Conservation (phyloP, 148 eudicot genomes). For the Fagopyrum esculentum region DNA sequence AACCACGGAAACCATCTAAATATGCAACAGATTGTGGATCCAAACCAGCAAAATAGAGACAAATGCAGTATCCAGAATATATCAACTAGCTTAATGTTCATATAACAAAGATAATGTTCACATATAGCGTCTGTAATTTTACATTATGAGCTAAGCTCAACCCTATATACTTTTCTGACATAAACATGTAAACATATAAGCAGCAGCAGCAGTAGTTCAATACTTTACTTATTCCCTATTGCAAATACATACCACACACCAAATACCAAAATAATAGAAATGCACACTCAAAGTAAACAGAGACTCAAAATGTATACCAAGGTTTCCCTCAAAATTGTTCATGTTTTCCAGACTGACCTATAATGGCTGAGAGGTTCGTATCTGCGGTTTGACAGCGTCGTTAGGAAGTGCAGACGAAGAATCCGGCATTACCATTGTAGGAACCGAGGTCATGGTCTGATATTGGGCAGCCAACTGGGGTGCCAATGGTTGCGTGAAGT, state of each 20-base stretch:
- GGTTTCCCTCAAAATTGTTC: neutral
- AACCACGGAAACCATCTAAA: neutral
- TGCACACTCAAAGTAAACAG: conserved; percentile 8
- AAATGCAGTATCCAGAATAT: neutral
- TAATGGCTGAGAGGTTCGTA: conserved; percentile 2
- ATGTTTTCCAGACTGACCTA: conserved; percentile 10
- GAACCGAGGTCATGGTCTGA: conserved; percentile 42
- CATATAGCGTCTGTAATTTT: conserved; percentile 6
- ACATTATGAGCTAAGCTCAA: conserved; percentile 11
- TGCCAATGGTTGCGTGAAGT: conserved; percentile 54
- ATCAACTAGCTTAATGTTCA: conserved; percentile 8
- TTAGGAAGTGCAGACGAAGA: conserved; percentile 42
- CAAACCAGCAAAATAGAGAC: neutral
- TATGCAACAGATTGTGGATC: neutral
- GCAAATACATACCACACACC: conserved; percentile 9
- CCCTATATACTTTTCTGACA: conserved; percentile 11
- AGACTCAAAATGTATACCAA: conserved; percentile 12
- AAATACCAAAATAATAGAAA: conserved; percentile 6
- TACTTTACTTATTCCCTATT: conserved; percentile 7
- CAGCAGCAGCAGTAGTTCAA: neutral
- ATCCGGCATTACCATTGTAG: conserved; percentile 36
- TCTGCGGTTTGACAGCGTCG: conserved; percentile 37
- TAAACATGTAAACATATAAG: conserved; percentile 1
- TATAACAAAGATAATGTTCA: conserved; percentile 9
- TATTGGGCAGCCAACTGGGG: conserved; percentile 63